Evolutionary conservation across 2,329 filamentous ascomycete genomes (phyloP), one percentile per base, ranked within the genome.

Genomic region (Berkeleyomyces rouxiae): DNA sequence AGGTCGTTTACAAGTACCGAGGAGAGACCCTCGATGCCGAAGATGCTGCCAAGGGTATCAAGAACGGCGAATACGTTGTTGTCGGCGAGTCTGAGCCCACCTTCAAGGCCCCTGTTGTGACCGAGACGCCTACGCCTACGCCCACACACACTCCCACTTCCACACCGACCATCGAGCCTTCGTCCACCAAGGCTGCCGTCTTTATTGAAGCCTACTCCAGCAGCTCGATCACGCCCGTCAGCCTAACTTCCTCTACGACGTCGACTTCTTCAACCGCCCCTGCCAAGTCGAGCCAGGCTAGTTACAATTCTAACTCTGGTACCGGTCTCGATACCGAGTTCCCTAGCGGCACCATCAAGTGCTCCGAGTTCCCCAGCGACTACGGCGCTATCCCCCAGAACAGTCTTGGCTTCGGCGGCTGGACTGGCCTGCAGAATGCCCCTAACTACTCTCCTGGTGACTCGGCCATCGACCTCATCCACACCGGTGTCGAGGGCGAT

Each of bases 351-450:
- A 73, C 83, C 68, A 69, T 95, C 62, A 74, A 79, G 67, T 97
- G 93, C 76, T 74, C 73, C 66, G 70, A 78, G 1, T 95, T 96
- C 77, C 91, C 91, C 13, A 84, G 83, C 2, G 77, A 82, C 0
- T 97, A 95, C 70, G 93, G 93, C 68, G 87, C 91, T 1, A 70
- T 95, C 55, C 61, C 82, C 58, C 75, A 93, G 39, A 71, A 79
- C 62, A 92, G 86, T 78, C 79, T 91, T 36, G 78, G 79, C 16
- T 75, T 89, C 6, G 80, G 78, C 65, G 90, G 90, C 66, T 99
- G 85, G 85, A 84, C 82, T 67, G 89, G 90, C 70, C 79, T 96
- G 65, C 90, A 96, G 74, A 77, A 78, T 61, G 74, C 77, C 11
- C 78, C 80, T 62, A 75, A 77, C 65, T 84, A 77, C 70, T 74